phyloP scores from a whole-genome alignment of 345 rosid genomes.

The Eucalyptus caleyi region DNA sequence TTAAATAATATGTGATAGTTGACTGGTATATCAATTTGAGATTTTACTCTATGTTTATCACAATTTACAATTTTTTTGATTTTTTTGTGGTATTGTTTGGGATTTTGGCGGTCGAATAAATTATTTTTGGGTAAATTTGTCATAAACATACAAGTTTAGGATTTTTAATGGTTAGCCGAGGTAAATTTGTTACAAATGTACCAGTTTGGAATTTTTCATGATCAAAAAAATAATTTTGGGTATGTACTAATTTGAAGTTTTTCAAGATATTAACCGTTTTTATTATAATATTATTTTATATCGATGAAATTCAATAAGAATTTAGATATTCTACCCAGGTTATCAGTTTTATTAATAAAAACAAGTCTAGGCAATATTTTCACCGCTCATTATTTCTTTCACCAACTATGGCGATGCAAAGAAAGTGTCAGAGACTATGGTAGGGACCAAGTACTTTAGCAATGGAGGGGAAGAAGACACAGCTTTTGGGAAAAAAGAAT shows the following conservation, averaged over 20 bases:
- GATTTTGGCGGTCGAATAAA: no score
- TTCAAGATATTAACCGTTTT: fast-evolving
- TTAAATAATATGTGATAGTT: fast-evolving
- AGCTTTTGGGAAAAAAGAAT: neutral
- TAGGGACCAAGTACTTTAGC: neutral
- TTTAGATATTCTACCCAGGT: neutral
- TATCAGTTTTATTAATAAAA: neutral
- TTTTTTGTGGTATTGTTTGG: no score
- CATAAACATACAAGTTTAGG: fast-evolving
- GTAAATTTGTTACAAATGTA: fast-evolving
- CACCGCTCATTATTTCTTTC: neutral
- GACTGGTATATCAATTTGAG: fast-evolving
- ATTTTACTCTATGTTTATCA: no score
- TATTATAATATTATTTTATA: neutral
- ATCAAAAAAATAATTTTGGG: fast-evolving
- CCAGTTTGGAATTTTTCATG: fast-evolving
- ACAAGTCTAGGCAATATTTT: neutral
- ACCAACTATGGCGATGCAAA: neutral
- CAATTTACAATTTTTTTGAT: no score
- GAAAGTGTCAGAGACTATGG: neutral
- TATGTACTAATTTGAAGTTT: no score
- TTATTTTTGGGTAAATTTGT: fast-evolving
- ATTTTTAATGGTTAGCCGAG: fast-evolving
- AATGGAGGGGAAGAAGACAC: neutral
- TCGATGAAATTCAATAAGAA: neutral